phyloP scores from a whole-genome alignment of 352 stramenopile genomes.

The Blastocystis sp. region DNA sequence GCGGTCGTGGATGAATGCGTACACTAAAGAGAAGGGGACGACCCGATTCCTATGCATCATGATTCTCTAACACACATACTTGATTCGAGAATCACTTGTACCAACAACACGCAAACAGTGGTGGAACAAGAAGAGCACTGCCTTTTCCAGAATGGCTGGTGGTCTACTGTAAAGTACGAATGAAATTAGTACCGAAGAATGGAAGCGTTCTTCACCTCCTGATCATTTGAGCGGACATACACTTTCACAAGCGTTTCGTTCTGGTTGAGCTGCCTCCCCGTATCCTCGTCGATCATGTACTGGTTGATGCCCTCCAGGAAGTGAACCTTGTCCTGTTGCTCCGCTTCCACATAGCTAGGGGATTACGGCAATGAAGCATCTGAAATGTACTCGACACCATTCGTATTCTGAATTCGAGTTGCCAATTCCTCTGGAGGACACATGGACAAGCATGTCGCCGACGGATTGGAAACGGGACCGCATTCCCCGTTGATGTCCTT shows the following conservation, averaged over 20 bases:
- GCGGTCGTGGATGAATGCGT: constrained; percentile 50
- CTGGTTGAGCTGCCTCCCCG: constrained; percentile 24
- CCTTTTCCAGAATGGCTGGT: constrained; percentile 48
- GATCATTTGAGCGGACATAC: constrained; percentile 32
- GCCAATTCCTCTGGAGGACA: constrained; percentile 10
- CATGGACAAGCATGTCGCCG: constrained; percentile 29
- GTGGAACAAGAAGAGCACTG: constrained; percentile 29
- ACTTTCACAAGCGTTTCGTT: constrained; percentile 44
- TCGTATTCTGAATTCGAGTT: constrained; percentile 27
- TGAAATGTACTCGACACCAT: constrained; percentile 5
- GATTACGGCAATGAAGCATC: background rate
- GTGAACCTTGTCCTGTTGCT: constrained; percentile 54
- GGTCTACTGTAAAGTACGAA: background rate
- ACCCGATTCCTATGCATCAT: constrained; percentile 1
- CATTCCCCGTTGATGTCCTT: constrained; percentile 9
- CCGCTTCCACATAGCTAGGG: constrained; percentile 38
- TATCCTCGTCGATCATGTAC: constrained; percentile 33
- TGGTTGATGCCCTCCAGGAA: constrained; percentile 47
- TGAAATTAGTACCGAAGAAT: constrained; percentile 17
- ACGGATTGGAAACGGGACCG: constrained; percentile 23
- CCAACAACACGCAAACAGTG: constrained; percentile 26
- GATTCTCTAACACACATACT: background rate
- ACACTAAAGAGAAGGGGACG: constrained; percentile 55
- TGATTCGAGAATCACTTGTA: constrained; percentile 1
- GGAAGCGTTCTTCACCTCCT: constrained; percentile 49